A percentile compares a stretch with the other conserved stretches of the same genome.
Evolutionary conservation across 2,329 filamentous ascomycete genomes (phyloP).

Genomic region (Colletotrichum lupini): DNA sequence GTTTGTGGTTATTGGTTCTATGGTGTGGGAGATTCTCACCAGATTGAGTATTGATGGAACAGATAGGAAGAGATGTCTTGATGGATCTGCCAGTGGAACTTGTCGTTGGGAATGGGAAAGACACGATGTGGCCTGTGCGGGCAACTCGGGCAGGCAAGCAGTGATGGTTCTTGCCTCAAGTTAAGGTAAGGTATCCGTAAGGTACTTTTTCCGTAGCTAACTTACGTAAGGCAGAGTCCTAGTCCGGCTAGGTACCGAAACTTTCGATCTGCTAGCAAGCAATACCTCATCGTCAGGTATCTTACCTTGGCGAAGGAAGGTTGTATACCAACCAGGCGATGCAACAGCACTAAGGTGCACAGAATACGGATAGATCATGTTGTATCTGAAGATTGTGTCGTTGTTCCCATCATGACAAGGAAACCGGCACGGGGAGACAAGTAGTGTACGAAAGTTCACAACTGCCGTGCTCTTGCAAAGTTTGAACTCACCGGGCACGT

Average conservation of each 20-base stretch:
- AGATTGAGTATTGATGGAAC: neutral
- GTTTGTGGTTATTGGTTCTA: neutral
- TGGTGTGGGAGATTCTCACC: neutral
- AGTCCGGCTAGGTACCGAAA: neutral
- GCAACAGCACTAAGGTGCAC: neutral
- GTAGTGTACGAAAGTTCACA: neutral
- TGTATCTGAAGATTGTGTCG: neutral
- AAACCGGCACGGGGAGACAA: neutral
- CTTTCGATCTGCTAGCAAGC: neutral
- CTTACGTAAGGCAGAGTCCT: neutral
- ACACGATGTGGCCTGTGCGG: neutral
- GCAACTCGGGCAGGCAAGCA: neutral
- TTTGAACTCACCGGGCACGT: slow-evolving; percentile 14
- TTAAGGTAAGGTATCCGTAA: neutral
- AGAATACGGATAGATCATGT: neutral
- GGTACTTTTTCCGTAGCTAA: neutral
- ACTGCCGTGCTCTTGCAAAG: slow-evolving; percentile 30
- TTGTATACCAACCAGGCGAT: neutral
- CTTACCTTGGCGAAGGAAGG: no score
- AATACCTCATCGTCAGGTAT: neutral
- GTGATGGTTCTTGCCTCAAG: neutral
- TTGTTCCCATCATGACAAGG: neutral
- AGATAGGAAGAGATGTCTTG: neutral
- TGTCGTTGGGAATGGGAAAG: neutral
- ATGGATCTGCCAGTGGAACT: neutral